These are phyloP conservation scores for Hypsizygus marmoreus DNA, from an alignment of 768 basidiomycete species.

Conservation along the genomic window DNA sequence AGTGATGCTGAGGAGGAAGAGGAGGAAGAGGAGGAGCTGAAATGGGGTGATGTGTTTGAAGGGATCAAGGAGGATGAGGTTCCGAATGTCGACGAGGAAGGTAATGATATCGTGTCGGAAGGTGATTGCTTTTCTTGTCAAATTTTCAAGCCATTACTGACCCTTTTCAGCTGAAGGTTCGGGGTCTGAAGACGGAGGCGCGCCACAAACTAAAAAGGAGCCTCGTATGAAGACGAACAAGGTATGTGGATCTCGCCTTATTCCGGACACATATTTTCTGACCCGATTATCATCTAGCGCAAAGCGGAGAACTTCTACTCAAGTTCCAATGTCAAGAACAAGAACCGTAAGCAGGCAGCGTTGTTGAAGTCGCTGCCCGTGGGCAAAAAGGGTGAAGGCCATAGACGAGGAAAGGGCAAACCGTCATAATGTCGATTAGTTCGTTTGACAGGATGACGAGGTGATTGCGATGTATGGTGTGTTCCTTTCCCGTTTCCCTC, in stretches of 20 bases:
- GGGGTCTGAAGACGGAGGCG: conserved; percentile 12
- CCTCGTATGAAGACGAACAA: conserved; percentile 94
- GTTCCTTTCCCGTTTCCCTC: not conserved
- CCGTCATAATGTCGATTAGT: no score
- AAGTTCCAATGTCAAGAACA: conserved; percentile 84
- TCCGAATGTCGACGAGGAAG: conserved; percentile 29
- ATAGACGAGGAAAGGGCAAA: conserved; percentile 34
- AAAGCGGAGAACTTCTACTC: conserved; percentile 91
- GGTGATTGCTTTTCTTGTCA: conserved; percentile 22
- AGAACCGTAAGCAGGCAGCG: conserved; percentile 67
- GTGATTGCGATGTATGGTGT: conserved; percentile 13
- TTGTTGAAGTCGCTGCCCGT: conserved; percentile 57
- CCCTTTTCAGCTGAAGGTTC: conserved; percentile 9
- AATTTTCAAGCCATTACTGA: conserved; percentile 2
- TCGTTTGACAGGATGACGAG: conserved; percentile 9
- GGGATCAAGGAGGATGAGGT: conserved; percentile 43
- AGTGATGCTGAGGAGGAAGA: conserved; percentile 41
- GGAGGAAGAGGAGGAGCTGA: conserved; percentile 57
- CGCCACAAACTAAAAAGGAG: conserved; percentile 47
- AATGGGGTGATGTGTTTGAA: conserved; percentile 87
- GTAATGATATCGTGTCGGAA: conserved; percentile 24
- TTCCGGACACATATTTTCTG: conserved; percentile 3
- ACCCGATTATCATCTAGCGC: conserved; percentile 49
- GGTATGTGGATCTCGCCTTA: conserved; percentile 36
- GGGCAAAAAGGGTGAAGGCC: conserved; percentile 48